A percentile compares a stretch with the other conserved stretches of the same genome.
Conservation (phyloP, 768 basidiomycete genomes). For the Kwoniella mangroviensis region DNA sequence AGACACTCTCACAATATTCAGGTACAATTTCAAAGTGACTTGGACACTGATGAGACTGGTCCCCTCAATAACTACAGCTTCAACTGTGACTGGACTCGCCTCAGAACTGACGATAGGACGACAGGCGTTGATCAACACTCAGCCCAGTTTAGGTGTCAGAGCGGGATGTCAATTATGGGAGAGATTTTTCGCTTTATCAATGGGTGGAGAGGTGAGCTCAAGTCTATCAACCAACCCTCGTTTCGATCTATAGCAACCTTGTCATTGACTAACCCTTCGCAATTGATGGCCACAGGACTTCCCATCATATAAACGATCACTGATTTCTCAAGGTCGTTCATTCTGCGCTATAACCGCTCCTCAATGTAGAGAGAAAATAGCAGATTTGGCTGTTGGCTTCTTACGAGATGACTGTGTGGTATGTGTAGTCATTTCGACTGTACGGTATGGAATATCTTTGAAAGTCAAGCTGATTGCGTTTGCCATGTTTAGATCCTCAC, state of each 20-base stretch:
- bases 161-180: constrained; percentile 59
- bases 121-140: constrained; percentile 62
- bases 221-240: neutral
- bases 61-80: constrained; percentile 30
- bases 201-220: constrained; percentile 47
- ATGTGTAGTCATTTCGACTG: constrained; percentile 22
- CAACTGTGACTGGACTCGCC: constrained; percentile 52
- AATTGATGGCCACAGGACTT: constrained; percentile 67
- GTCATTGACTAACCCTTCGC: neutral
- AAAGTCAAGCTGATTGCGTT: neutral
- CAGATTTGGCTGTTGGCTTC: constrained; percentile 83
- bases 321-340: constrained; percentile 77
- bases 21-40: constrained; percentile 1
- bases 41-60: too few species aligned
- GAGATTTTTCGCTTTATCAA: constrained; percentile 53
- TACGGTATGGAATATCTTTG: neutral
- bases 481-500: constrained; percentile 77
- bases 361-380: constrained; percentile 86
- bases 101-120: constrained; percentile 84
- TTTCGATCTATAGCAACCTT: neutral
- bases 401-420: constrained; percentile 86
- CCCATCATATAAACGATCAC: constrained; percentile 76
- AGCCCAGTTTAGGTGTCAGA: constrained; percentile 54
- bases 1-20: neutral
- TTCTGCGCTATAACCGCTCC: constrained; percentile 75